These are phyloP conservation scores for Tardiomyces digboiensis DNA, from an alignment of 1,139 yeast species.

Conservation along the genomic window DNA sequence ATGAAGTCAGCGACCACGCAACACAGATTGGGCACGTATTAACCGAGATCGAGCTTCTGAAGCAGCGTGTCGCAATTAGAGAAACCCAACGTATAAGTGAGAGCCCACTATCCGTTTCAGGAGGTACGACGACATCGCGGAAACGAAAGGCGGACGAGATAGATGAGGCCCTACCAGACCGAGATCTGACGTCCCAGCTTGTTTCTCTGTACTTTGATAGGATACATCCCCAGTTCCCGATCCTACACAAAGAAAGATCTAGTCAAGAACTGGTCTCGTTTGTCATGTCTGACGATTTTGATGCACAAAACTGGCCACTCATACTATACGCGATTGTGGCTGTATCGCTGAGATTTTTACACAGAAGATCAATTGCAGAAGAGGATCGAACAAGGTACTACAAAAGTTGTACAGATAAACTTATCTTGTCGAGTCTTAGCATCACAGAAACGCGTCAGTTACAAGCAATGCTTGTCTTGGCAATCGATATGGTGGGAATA, in stretches of 20 bases:
- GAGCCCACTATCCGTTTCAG: neutral
- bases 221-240: slow-evolving; percentile 14
- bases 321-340: slow-evolving; percentile 11
- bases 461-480: slow-evolving; percentile 14
- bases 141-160: neutral
- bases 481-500: slow-evolving; percentile 13
- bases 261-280: slow-evolving; percentile 4
- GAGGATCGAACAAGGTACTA: slow-evolving; percentile 7
- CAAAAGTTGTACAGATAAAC: slow-evolving; percentile 11
- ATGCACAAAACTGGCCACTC: slow-evolving; percentile 9
- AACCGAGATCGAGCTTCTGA: slow-evolving; percentile 6
- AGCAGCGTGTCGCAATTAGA: neutral
- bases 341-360: slow-evolving; percentile 12
- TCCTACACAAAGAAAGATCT: slow-evolving; percentile 10
- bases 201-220: slow-evolving; percentile 12
- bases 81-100: neutral
- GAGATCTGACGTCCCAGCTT: slow-evolving; percentile 5
- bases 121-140: neutral
- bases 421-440: slow-evolving; percentile 11
- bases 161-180: slow-evolving; percentile 2
- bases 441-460: slow-evolving; percentile 12
- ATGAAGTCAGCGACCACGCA: slow-evolving; percentile 5
- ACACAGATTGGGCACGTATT: slow-evolving; percentile 3
- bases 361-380: slow-evolving; percentile 5
- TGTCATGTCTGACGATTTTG: slow-evolving; percentile 1